Evolutionary conservation across 192 early-diverging fungal genomes (phyloP).

Genomic region (Diversispora epigaea): DNA sequence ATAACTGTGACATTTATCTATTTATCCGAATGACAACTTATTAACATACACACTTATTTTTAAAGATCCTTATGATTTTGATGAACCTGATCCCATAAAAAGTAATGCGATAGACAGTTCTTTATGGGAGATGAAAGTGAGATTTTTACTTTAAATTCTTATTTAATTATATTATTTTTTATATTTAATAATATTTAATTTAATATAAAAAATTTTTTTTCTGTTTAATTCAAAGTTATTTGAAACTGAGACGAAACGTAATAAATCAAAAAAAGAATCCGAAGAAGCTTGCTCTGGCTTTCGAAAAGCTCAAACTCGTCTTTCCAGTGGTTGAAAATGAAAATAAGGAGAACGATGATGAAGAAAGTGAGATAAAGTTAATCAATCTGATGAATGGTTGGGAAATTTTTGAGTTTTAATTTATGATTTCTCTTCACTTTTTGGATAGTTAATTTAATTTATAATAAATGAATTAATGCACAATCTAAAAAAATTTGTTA

Average conservation of each 20-base stretch:
- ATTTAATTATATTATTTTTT: too few species aligned
- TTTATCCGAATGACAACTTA: background rate
- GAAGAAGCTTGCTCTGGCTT: slow-evolving; percentile 57
- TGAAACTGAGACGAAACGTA: slow-evolving; percentile 51
- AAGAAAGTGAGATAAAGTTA: background rate
- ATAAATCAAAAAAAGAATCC: too few species aligned
- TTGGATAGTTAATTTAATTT: too few species aligned
- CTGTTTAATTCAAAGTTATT: slow-evolving; percentile 47
- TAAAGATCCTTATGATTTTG: slow-evolving; percentile 50
- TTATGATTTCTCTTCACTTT: too few species aligned
- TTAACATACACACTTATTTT: too few species aligned
- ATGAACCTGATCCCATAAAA: slow-evolving; percentile 75
- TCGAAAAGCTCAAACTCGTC: slow-evolving; percentile 51
- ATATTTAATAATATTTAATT: background rate
- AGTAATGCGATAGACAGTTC: slow-evolving; percentile 79
- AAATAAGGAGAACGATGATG: background rate
- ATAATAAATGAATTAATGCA: too few species aligned
- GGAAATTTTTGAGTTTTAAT: background rate
- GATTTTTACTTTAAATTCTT: too few species aligned
- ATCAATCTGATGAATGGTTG: background rate
- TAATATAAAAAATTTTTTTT: too few species aligned
- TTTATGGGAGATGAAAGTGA: slow-evolving; percentile 84
- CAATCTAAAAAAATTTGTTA: too few species aligned
- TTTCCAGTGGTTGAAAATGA: slow-evolving; percentile 33
- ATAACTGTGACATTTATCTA: too few species aligned